Evolutionary conservation across 2,329 filamentous ascomycete species (phyloP).

Genomic region (Fusarium keratoplasticum): DNA sequence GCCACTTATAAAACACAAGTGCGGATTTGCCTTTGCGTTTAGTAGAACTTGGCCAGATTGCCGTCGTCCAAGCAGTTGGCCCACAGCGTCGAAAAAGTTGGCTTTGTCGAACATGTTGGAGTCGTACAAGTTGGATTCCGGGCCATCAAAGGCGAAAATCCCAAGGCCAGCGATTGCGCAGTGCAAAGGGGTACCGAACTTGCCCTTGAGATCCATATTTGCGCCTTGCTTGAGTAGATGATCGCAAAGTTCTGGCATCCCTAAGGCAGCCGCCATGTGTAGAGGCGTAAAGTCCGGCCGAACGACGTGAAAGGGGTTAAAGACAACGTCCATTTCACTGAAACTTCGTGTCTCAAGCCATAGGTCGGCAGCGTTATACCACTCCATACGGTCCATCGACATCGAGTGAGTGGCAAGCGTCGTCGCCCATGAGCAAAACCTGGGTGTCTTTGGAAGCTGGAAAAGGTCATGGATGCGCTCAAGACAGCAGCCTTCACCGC

Average conservation of each 20-base stretch:
- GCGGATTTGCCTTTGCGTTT: neutral
- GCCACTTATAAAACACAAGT: neutral
- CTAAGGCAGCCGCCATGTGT: conserved; percentile 14
- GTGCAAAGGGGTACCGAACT: conserved; percentile 5
- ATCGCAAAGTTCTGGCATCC: conserved; percentile 2
- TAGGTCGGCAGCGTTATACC: too few relatives aligned
- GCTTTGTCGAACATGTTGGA: too few relatives aligned
- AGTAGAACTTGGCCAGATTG: neutral
- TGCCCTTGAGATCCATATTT: neutral
- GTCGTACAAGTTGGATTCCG: too few relatives aligned
- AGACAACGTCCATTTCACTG: too few relatives aligned
- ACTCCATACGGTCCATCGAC: too few relatives aligned
- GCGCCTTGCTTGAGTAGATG: neutral
- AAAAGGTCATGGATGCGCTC: neutral
- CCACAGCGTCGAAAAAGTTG: too few relatives aligned
- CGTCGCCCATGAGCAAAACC: neutral
- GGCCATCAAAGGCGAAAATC: too few relatives aligned
- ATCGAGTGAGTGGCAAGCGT: neutral
- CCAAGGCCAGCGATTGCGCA: conserved; percentile 1
- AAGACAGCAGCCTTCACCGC: neutral
- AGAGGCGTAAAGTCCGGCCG: neutral
- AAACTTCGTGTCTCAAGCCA: neutral
- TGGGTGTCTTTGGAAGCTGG: neutral
- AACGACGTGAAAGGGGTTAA: neutral
- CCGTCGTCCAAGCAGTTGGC: neutral